phyloP scores from a whole-genome alignment of 2,329 filamentous ascomycete genomes.

The Fusarium lateritium region DNA sequence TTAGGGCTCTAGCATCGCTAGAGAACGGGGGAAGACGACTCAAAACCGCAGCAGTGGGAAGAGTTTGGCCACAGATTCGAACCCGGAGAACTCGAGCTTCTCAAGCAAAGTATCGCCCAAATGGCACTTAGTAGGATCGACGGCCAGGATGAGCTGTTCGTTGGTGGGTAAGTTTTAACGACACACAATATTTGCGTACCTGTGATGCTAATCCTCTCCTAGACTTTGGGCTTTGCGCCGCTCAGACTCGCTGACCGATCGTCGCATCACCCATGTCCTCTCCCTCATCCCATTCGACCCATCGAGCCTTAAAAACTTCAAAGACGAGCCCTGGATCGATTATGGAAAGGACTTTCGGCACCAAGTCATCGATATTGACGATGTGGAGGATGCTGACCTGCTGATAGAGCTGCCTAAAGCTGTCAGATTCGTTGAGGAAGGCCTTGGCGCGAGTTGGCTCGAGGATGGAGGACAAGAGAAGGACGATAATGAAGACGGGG shows the following conservation, averaged over 20 bases:
- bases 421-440: constrained; percentile 87
- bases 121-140: constrained; percentile 62
- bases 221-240: constrained; percentile 84
- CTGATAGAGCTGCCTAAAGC: constrained; percentile 83
- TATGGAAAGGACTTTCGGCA: constrained; percentile 76
- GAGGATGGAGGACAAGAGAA: constrained; percentile 15
- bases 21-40: constrained; percentile 17
- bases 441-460: constrained; percentile 61
- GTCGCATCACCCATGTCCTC: constrained; percentile 90
- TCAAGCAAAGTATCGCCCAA: constrained; percentile 52
- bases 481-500: constrained; percentile 36
- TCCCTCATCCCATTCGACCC: constrained; percentile 77
- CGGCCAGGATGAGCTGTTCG: constrained; percentile 59
- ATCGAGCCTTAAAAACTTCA: constrained; percentile 59
- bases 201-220: constrained; percentile 25
- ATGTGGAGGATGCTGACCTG: constrained; percentile 90
- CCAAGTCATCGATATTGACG: constrained; percentile 87
- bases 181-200: constrained; percentile 6
- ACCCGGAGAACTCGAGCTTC: constrained; percentile 42
- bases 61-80: constrained; percentile 45
- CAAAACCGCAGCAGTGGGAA: constrained; percentile 43
- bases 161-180: constrained; percentile 55
- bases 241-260: constrained; percentile 76
- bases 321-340: constrained; percentile 64
- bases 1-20: not conserved